phyloP scores from a whole-genome alignment of 495 filamentous ascomycete species.

The Xylaria flabelliformis region DNA sequence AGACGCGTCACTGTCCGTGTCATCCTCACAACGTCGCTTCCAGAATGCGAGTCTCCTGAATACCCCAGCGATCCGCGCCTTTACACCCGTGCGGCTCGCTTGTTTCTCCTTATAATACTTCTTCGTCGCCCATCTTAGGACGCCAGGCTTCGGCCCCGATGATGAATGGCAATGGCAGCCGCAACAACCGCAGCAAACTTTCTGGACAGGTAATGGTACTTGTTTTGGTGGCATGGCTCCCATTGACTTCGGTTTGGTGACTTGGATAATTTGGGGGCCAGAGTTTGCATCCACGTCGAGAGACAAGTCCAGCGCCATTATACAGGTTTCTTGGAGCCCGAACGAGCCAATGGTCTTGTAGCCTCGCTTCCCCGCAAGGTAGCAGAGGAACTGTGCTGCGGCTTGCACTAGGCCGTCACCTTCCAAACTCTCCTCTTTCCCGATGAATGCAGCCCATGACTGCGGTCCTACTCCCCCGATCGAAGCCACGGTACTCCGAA shows the following conservation, averaged over 20 bases:
- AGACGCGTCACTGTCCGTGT: slow-evolving; percentile 22
- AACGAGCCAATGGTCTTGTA: slow-evolving; percentile 26
- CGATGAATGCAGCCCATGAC: slow-evolving; percentile 10
- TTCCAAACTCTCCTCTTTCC: slow-evolving; percentile 23
- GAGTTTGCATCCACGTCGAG: slow-evolving; percentile 29
- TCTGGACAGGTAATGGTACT: neutral
- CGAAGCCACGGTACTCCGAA: slow-evolving; percentile 26
- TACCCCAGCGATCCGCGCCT: slow-evolving; percentile 15
- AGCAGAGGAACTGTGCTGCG: slow-evolving; percentile 33
- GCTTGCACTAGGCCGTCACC: slow-evolving; percentile 21
- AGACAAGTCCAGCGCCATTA: slow-evolving; percentile 32
- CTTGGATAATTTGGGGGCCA: neutral
- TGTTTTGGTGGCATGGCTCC: neutral
- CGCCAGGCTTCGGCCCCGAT: neutral
- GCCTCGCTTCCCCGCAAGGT: slow-evolving; percentile 28
- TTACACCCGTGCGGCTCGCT: neutral
- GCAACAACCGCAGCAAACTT: slow-evolving; percentile 12
- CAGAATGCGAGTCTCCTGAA: slow-evolving; percentile 36
- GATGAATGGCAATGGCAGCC: slow-evolving; percentile 1
- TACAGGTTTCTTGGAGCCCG: slow-evolving; percentile 22
- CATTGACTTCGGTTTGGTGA: neutral
- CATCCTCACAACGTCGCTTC: slow-evolving; percentile 9
- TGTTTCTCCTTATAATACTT: slow-evolving; percentile 2
- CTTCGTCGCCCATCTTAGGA: neutral
- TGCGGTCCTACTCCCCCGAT: slow-evolving; percentile 18